Percentiles rank a stretch among this genome's conserved stretches.
phyloP scores from a whole-genome alignment of 148 eudicot species.

The Heliamphora exappendiculata region DNA sequence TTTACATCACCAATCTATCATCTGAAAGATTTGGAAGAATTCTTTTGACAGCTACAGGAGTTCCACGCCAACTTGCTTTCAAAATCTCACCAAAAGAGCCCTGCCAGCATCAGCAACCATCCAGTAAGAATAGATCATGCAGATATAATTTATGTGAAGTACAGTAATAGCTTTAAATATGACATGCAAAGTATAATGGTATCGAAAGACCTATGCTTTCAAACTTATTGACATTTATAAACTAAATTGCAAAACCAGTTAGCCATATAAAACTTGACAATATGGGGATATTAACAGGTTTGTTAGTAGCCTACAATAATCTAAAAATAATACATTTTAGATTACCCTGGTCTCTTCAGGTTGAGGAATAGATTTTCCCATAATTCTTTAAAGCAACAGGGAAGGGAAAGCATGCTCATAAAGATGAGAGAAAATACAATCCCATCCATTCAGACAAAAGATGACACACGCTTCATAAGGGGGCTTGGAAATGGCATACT shows the following conservation, averaged over 20 bases:
- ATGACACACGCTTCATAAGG: too few species aligned
- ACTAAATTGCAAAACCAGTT: not conserved
- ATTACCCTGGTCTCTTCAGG: not conserved
- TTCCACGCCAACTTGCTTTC: conserved; percentile 96
- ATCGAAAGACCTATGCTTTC: not conserved
- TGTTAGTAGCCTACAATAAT: not conserved
- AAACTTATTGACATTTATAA: not conserved
- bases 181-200: not conserved
- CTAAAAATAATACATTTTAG: not conserved
- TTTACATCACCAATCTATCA: conserved; percentile 96
- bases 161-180: not conserved
- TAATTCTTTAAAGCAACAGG: too few species aligned
- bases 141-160: not conserved
- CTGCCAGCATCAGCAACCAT: conserved; percentile 33
- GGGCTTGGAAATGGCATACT: too few species aligned
- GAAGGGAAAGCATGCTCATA: too few species aligned
- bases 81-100: conserved; percentile 98
- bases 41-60: conserved; percentile 98
- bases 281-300: not conserved
- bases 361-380: too few species aligned
- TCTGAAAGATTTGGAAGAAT: conserved; percentile 95
- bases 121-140: conserved; percentile 12
- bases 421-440: too few species aligned
- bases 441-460: too few species aligned
- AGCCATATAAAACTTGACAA: not conserved